Conservation (phyloP, 2,329 filamentous ascomycete genomes). For the Hypomyces perniciosus region DNA sequence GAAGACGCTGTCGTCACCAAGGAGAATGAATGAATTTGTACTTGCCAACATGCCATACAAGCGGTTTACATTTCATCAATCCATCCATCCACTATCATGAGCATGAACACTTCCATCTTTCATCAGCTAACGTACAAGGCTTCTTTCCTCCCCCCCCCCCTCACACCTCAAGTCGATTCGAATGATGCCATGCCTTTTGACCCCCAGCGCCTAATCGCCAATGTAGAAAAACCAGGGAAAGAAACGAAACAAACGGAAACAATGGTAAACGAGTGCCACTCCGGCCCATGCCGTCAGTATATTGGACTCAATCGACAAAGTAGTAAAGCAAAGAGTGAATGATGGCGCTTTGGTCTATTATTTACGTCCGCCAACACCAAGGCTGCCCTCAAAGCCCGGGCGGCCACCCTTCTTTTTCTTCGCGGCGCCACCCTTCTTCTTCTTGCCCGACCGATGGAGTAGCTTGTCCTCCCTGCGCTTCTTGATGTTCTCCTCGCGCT, state of each 20-base stretch:
- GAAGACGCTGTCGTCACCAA: not conserved
- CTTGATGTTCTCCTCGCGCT: constrained; percentile 71
- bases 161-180: not conserved
- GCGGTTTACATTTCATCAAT: not conserved
- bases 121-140: constrained; percentile 2
- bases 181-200: constrained; percentile 7
- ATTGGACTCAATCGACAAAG: not conserved
- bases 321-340: not conserved
- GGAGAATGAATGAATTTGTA: too few species aligned
- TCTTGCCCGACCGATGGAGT: constrained; percentile 52
- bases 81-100: not conserved
- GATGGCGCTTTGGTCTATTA: constrained; percentile 28
- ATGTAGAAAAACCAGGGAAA: constrained; percentile 4
- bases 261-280: not conserved
- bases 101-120: not conserved
- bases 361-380: constrained; percentile 50
- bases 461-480: constrained; percentile 70
- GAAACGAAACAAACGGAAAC: not conserved
- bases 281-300: not conserved
- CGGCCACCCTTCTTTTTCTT: constrained; percentile 47
- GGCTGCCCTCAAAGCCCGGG: constrained; percentile 64
- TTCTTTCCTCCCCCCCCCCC: not conserved
- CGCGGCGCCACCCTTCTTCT: constrained; percentile 39
- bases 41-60: too few species aligned
- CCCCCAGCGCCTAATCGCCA: constrained; percentile 2